Evolutionary conservation across 306 rosid genomes (phyloP).

Genomic region (Cicer judaicum): DNA sequence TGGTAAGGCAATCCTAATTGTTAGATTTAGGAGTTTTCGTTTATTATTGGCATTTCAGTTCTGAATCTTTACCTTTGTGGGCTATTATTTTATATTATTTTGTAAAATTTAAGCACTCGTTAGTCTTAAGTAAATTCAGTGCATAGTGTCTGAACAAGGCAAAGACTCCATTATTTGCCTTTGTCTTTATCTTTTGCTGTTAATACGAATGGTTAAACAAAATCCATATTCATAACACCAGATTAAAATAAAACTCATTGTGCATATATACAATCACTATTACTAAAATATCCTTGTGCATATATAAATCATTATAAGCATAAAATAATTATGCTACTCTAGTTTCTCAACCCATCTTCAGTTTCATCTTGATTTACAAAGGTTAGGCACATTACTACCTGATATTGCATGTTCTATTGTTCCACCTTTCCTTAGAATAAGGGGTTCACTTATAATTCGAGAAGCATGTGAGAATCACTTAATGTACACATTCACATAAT

Average conservation of each 20-base stretch:
- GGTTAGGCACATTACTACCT: conserved; percentile 27
- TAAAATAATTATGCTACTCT: conserved; percentile 11
- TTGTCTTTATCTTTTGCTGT: conserved; percentile 2
- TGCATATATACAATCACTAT: not conserved
- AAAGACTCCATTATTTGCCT: conserved; percentile 4
- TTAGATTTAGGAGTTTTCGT: not conserved
- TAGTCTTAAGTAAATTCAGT: conserved; percentile 15
- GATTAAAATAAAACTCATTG: too few relatives aligned
- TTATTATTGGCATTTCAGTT: not conserved
- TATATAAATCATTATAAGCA: conserved; percentile 2
- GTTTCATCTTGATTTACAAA: conserved; percentile 27
- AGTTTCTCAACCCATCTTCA: conserved; percentile 18
- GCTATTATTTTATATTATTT: not conserved
- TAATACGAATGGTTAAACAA: too few relatives aligned
- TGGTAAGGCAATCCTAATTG: conserved; percentile 24
- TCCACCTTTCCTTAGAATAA: not conserved
- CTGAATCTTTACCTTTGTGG: not conserved
- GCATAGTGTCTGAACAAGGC: not conserved
- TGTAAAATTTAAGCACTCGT: not conserved
- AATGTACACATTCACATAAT: conserved; percentile 5
- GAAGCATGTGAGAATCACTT: not conserved
- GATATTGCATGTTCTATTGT: conserved; percentile 16
- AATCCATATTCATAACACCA: too few relatives aligned
- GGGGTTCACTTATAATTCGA: not conserved
- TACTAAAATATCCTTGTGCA: conserved; percentile 12